These are phyloP conservation scores for Phialocephala sp. DNA, from an alignment of 2,329 filamentous ascomycete genomes.

Conservation along the genomic window DNA sequence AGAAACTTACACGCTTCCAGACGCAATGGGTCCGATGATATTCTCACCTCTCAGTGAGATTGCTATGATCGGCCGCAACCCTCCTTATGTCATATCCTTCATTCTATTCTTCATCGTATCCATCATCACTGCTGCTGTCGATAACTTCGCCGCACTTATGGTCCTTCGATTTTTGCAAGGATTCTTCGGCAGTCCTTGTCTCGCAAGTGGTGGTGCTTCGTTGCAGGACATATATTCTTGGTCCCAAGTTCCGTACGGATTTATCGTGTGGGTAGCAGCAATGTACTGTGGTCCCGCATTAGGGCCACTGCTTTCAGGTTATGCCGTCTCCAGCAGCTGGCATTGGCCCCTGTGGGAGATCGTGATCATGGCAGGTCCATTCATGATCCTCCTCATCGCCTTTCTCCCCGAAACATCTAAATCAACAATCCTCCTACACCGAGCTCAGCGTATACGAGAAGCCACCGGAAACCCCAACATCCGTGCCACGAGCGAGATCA, in stretches of 20 bases:
- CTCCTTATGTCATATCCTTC: constrained; percentile 70
- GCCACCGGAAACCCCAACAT: constrained; percentile 58
- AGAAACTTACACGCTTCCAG: not conserved
- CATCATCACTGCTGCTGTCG: constrained; percentile 64
- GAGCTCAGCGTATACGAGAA: constrained; percentile 62
- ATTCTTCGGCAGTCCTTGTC: constrained; percentile 65
- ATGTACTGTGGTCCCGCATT: constrained; percentile 54
- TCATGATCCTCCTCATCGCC: constrained; percentile 62
- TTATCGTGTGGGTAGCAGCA: not conserved
- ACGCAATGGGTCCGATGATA: constrained; percentile 65
- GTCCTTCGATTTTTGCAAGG: constrained; percentile 66
- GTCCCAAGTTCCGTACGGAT: not conserved
- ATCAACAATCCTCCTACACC: constrained; percentile 61
- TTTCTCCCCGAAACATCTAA: constrained; percentile 66
- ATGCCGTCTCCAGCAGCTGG: constrained; percentile 61
- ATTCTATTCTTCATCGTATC: constrained; percentile 69
- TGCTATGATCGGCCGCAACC: constrained; percentile 67
- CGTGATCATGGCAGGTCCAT: constrained; percentile 61
- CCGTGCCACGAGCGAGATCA: constrained; percentile 63
- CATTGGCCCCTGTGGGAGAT: constrained; percentile 67
- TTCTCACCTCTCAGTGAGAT: constrained; percentile 70
- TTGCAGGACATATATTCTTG: constrained; percentile 49
- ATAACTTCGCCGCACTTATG: constrained; percentile 65
- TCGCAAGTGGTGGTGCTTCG: constrained; percentile 61
- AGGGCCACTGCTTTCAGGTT: constrained; percentile 63